phyloP scores from a whole-genome alignment of 163 green algal species.

The Scenedesmus sp. region DNA sequence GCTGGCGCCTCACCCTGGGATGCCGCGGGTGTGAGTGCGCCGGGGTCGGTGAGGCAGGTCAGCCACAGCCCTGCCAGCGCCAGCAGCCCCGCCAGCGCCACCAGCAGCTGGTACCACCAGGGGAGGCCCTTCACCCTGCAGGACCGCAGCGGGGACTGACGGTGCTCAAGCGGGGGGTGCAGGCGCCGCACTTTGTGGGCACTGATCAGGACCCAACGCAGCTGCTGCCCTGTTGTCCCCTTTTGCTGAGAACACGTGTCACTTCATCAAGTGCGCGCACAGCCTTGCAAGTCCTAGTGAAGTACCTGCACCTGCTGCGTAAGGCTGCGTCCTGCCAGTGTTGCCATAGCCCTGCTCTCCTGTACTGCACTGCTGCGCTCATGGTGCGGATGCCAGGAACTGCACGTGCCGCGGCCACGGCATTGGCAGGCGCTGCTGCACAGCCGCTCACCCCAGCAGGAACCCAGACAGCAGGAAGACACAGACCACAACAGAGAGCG shows the following conservation, averaged over 20 bases:
- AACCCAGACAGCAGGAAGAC: conserved; percentile 9
- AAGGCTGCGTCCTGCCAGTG: too few relatives aligned
- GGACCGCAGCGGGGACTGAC: too few relatives aligned
- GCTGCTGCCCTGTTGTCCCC: neutral
- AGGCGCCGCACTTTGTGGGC: too few relatives aligned
- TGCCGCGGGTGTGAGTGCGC: conserved; percentile 41
- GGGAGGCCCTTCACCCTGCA: conserved; percentile 62
- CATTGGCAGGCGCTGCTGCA: neutral
- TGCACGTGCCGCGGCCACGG: too few relatives aligned
- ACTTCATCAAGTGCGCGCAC: neutral
- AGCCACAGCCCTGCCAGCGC: conserved; percentile 56
- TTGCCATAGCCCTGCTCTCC: neutral
- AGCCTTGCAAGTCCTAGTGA: neutral
- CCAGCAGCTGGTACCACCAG: conserved; percentile 63
- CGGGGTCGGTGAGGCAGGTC: conserved; percentile 63
- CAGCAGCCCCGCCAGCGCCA: conserved; percentile 23
- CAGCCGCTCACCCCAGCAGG: conserved; percentile 26
- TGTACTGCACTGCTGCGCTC: neutral
- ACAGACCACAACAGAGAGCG: neutral
- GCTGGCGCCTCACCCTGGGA: conserved; percentile 8
- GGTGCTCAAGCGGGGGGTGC: too few relatives aligned
- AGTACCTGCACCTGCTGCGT: neutral
- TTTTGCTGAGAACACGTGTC: neutral
- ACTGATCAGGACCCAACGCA: neutral
- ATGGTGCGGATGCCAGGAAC: neutral